phyloP scores from a whole-genome alignment of 2,329 filamentous ascomycete genomes.

The Sclerotinia spermophila region DNA sequence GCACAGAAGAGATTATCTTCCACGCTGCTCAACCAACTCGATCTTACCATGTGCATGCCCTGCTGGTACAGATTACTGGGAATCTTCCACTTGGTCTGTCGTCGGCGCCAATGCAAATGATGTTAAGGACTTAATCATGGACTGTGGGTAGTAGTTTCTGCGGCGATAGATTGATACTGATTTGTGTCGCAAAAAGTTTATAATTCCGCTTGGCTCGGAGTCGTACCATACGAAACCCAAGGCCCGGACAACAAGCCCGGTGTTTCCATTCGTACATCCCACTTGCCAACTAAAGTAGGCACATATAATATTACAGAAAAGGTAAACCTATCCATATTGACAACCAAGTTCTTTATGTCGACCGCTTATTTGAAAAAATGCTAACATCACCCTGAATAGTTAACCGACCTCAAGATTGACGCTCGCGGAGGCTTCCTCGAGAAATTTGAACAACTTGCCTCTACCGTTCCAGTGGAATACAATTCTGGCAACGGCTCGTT shows the following conservation, averaged over 20 bases:
- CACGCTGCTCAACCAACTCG: background rate
- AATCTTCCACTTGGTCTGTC: slow-evolving; percentile 11
- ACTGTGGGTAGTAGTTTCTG: background rate
- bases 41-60: background rate
- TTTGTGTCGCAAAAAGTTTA: background rate
- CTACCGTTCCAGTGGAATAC: background rate
- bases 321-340: background rate
- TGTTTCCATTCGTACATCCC: slow-evolving; percentile 6
- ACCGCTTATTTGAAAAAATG: rapidly evolving
- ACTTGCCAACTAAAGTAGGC: slow-evolving; percentile 6
- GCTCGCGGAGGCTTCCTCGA: background rate
- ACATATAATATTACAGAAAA: slow-evolving; percentile 6
- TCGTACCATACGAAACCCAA: slow-evolving; percentile 1
- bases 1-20: background rate
- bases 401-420: slow-evolving; percentile 4
- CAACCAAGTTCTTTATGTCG: background rate
- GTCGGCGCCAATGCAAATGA: background rate
- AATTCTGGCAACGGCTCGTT: slow-evolving; percentile 5
- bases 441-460: slow-evolving; percentile 11
- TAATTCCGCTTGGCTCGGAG: background rate
- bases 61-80: slow-evolving; percentile 1
- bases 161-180: background rate
- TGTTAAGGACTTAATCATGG: slow-evolving; percentile 12
- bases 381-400: background rate
- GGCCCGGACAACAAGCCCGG: background rate